Base-by-base conservation (phyloP, 2,329 filamentous ascomycete genomes). In the Nothopassalora personata region DNA sequence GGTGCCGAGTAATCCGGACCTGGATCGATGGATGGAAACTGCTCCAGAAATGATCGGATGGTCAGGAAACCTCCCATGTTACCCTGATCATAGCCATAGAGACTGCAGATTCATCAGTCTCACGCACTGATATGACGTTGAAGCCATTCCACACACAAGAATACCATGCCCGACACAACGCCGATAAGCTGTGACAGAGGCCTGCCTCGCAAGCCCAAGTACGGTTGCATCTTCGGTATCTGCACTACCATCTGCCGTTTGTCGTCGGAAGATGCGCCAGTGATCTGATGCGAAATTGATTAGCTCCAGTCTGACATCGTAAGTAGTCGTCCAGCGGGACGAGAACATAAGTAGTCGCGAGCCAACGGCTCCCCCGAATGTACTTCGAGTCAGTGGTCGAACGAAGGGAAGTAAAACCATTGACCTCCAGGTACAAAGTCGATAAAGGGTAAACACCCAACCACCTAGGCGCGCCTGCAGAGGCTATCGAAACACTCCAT, bases 21-120 rank as follows among this genome's bases (percentile, higher is more conserved):
- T 69, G 49, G 49, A 13, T 70, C 68, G 54, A 79, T 74, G 49
- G 73, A 58, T 4, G 75, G 75, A 51, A 79, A 78, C 39, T 71
- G 66, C 6, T 64, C 66, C 1, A 84, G 76, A 66, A 89, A 90
- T 9, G 80, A 79, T 23, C 80, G 75, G 67, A 92, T 81, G 2
- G 87, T 90, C 59, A 93, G 77, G 64, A 93, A 84, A 31, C 71
- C 69, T 48, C 69, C 71, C 34, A 73, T 66, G 34, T 72, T 68
- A 54, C 69, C 62, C 50, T 63, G 60, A 27, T 63, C 60, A 31
- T 58, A 63, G 36, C 60, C 60, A 53, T 63, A 59, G 23, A 59
- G 55, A 28, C 49, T 51, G 27, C 15, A 30, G 7, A 6, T 10
- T 11, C 3, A n/a, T 49, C 11, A 49, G 46, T 30, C 9, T 10